Base-by-base conservation (phyloP, 2,329 filamentous ascomycete genomes). In the Sphaerulina vaccinii region DNA sequence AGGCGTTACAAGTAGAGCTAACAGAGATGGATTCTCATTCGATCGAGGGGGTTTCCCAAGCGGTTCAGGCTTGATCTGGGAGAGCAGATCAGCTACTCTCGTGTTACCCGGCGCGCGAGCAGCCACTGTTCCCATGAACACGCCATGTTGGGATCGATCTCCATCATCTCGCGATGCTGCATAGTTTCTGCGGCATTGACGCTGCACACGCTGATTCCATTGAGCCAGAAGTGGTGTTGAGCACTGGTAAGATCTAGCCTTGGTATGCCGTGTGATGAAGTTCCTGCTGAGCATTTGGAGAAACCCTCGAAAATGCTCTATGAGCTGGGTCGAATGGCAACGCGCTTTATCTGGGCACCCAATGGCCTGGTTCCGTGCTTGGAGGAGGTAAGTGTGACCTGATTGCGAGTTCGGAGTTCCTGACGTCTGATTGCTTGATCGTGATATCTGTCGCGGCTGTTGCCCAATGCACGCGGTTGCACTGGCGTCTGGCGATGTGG, bases 151-250 rank as follows among this genome's bases (percentile, higher is more conserved):
- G 35, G 22, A 7, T 5, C 24, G 16, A 21, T 22, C 27, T 32
- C 72, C 1, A 78, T 83, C 27, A 73, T 13, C 24, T 22, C n/a
- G n/a, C n/a, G 18, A 21, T 9, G 16, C 16, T 33, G 24, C 29
- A 13, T 32, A 10, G 3, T 11, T 23, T 15, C 21, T 19, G 29
- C 22, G 5, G 42, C 24, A 2, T 19, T n/a, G 19, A n/a, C 27
- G 27, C 27, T 6, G 27, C 10, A 32, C n/a, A 13, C n/a, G 27
- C 4, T 32, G 27, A 8, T 11, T 5, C 35, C 15, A 38, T 38
- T 38, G 35, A n/a, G 15, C 3, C 18, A 9, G 35, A 15, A 16
- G 6, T 11, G 5, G 8, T 9, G 15, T 16, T 9, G 18, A 5
- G 35, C 15, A 10, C 18, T 38, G 35, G 11, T 10, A 21, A 15